phyloP scores from a whole-genome alignment of 257 asterid species.

The Ophiorrhiza pumila region DNA sequence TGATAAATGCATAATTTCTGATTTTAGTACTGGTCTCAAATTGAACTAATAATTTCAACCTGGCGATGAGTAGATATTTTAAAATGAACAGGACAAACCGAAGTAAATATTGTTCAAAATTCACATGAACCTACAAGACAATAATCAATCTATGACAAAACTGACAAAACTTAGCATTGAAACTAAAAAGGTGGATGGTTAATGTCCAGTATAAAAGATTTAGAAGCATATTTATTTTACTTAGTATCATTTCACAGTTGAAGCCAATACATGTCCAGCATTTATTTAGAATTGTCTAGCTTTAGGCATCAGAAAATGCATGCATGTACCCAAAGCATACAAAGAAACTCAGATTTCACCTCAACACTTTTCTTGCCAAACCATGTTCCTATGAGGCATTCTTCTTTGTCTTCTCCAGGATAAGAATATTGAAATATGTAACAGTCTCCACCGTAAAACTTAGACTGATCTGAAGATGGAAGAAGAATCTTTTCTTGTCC shows the following conservation, averaged over 20 bases:
- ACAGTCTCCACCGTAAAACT: conserved; percentile 95
- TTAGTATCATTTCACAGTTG: neutral
- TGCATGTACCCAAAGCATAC: neutral
- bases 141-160: conserved; percentile 6
- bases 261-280: neutral
- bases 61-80: neutral
- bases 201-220: neutral
- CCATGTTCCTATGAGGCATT: conserved; percentile 91
- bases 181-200: neutral
- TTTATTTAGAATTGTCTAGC: conserved; percentile 1
- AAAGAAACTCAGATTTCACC: conserved; percentile 43
- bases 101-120: neutral
- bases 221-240: neutral
- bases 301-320: neutral
- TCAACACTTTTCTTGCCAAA: conserved; percentile 81
- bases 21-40: conserved; percentile 10
- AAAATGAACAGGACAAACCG: neutral
- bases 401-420: conserved; percentile 93
- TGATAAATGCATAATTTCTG: conserved; percentile 4
- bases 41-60: neutral
- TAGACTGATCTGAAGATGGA: conserved; percentile 69
- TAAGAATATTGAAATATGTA: conserved; percentile 86
- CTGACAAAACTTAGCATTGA: neutral
- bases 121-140: neutral
- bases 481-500: conserved; percentile 81